phyloP scores from a whole-genome alignment of 345 rosid genomes.

The Gossypium anomalum region DNA sequence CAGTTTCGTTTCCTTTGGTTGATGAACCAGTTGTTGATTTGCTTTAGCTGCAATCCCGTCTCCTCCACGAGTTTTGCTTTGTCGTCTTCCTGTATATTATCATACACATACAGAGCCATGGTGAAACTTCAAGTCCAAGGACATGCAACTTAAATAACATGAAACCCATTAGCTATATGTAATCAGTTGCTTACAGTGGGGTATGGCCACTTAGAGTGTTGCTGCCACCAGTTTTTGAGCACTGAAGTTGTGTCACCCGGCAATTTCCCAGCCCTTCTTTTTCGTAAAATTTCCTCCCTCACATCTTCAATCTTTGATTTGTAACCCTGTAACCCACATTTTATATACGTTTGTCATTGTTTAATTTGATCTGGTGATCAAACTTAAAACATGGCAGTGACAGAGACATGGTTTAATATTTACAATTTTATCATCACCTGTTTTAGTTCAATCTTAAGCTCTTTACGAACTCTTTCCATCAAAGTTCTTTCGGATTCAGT shows the following conservation, averaged over 20 bases:
- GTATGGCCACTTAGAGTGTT: conserved; percentile 97
- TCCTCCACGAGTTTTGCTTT: conserved; percentile 96
- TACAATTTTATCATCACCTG: conserved; percentile 41
- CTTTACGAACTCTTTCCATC: conserved; percentile 98
- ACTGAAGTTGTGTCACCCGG: conserved; percentile 98
- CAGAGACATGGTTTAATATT: not conserved
- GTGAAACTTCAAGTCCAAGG: not conserved
- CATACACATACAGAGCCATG: not conserved
- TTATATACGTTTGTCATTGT: not conserved
- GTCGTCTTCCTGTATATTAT: conserved; percentile 75
- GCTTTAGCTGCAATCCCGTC: conserved; percentile 95
- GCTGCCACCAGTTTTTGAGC: conserved; percentile 95
- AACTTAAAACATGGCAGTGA: not conserved
- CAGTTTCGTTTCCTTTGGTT: conserved; percentile 96
- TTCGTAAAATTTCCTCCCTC: conserved; percentile 91
- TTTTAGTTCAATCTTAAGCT: conserved; percentile 84
- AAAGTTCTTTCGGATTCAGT: conserved; percentile 94
- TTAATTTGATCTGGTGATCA: not conserved
- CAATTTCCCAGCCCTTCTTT: conserved; percentile 92
- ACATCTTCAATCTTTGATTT: conserved; percentile 94
- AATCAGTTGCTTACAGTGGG: conserved; percentile 61
- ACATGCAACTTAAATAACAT: not conserved
- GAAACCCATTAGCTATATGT: not conserved
- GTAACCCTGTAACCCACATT: conserved; percentile 52
- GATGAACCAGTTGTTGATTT: conserved; percentile 98